Conservation (phyloP, 1,284 basidiomycete genomes). For the Wolfiporia cocos region DNA sequence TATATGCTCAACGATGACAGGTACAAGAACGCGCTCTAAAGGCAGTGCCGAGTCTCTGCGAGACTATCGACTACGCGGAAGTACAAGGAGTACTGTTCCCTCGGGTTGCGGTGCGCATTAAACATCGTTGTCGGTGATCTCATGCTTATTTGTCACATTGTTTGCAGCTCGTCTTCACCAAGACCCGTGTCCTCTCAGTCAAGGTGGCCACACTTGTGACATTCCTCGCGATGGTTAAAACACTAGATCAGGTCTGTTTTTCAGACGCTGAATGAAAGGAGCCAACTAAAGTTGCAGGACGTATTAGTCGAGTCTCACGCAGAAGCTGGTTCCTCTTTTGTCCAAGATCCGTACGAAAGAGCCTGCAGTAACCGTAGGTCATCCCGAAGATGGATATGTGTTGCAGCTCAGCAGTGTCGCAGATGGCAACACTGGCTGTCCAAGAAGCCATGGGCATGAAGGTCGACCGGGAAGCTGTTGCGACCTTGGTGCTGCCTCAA, state of each 20-base stretch:
- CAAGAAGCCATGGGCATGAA: slow-evolving; percentile 97
- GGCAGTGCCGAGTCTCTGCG: slow-evolving; percentile 82
- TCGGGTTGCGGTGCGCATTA: slow-evolving; percentile 70
- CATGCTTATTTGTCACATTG: no score
- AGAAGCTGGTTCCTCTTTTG: slow-evolving; percentile 90
- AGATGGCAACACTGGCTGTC: slow-evolving; percentile 91
- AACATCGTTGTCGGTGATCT: no score
- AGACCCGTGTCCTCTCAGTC: slow-evolving; percentile 80
- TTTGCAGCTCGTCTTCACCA: slow-evolving; percentile 78
- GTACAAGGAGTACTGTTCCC: slow-evolving; percentile 84
- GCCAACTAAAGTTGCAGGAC: no score
- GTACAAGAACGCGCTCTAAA: slow-evolving; percentile 92
- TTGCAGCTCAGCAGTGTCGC: not conserved
- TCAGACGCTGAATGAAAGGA: not conserved
- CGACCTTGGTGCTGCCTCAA: slow-evolving; percentile 89
- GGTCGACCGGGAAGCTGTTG: slow-evolving; percentile 92
- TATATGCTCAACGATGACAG: slow-evolving; percentile 27
- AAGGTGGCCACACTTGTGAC: slow-evolving; percentile 88
- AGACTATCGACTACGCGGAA: slow-evolving; percentile 90
- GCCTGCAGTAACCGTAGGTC: slow-evolving; percentile 78
- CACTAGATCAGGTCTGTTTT: slow-evolving; percentile 79
- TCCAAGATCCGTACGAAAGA: slow-evolving; percentile 95
- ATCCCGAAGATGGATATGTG: not conserved
- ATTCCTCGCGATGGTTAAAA: slow-evolving; percentile 90
- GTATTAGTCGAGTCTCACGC: slow-evolving; percentile 72